Evolutionary conservation across 148 eudicot species (phyloP), one percentile per base, ranked within the genome.

Genomic region (Pharnaceum exiguum): DNA sequence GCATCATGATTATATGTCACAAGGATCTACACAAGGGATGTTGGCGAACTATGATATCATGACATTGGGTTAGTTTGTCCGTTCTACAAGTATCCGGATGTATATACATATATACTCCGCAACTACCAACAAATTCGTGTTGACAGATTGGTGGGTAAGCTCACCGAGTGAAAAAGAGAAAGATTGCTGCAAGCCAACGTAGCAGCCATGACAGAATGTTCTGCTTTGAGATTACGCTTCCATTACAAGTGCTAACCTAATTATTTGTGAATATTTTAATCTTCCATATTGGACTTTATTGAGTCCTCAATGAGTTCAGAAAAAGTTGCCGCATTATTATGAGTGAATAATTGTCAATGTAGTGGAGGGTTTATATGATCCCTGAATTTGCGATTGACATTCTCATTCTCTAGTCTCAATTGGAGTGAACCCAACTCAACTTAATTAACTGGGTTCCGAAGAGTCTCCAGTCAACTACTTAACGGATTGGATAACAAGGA

Each of bases 331-430:
- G 47, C 21, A 28, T 28, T 19, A 16, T 28, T 31, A 52, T 30
- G 12, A 16, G 18, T 21, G 10, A 3, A 52, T 16, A 16, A 28
- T 21, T 21, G 22, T 17, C 0, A 10, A 22, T 32, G 11, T 6
- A 35, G 38, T 6, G 12, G 12, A 35, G 12, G 10, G 50, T 21
- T 40, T n/a, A n/a, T n/a, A 31, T 42, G 53, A 50, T 25, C 46
- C 66, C 66, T 31, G 39, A 53, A 35, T 44, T 60, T 60, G 50
- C 38, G 72, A 26, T 60, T 53, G 61, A 68, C 72, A 68, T 60
- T 60, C 66, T 60, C 33, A 49, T 49, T 12, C 21, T 18, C 7
- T 38, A 18, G 25, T 6, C 12, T 35, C 38, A 53, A 9, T 26
- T 59, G 10, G 52, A 43, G 46, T 67, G 33, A 31, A 30, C 4